These are phyloP conservation scores for Conticribra weissflogii DNA, from an alignment of 108 stramenopile species.

Conservation along the genomic window DNA sequence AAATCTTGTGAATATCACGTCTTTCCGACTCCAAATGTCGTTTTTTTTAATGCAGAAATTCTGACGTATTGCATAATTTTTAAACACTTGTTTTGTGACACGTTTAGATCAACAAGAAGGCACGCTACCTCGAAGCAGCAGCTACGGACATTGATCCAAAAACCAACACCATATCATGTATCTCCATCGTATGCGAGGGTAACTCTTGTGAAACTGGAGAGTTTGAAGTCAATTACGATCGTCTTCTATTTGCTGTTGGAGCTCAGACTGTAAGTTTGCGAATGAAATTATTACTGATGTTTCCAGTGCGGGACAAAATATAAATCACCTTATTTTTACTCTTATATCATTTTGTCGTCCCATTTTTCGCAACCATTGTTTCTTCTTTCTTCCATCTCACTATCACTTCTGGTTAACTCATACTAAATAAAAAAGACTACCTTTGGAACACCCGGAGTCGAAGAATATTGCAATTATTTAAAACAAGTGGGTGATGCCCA, in stretches of 20 bases:
- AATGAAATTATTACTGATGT: no score
- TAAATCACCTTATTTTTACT: no score
- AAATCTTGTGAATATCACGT: neutral
- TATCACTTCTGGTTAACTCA: no score
- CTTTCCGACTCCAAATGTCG: neutral
- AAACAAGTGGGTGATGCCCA: conserved; percentile 88
- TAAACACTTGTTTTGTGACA: neutral
- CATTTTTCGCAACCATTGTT: no score
- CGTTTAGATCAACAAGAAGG: conserved; percentile 74
- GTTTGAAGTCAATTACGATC: conserved; percentile 87
- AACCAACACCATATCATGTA: conserved; percentile 71
- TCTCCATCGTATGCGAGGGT: conserved; percentile 92
- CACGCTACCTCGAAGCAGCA: conserved; percentile 86
- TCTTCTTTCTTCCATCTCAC: neutral
- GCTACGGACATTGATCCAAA: conserved; percentile 79
- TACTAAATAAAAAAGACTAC: no score
- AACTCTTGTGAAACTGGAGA: conserved; percentile 87
- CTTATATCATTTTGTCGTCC: no score
- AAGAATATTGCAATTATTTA: conserved; percentile 91
- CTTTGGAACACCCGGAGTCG: conserved; percentile 92
- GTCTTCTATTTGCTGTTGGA: conserved; percentile 87
- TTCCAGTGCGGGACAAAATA: no score
- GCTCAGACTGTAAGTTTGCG: conserved; percentile 65
- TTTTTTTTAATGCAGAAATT: neutral
- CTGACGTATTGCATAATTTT: neutral